These are phyloP conservation scores for Trapa bicornis DNA, from an alignment of 345 rosid genomes.

Conservation along the genomic window DNA sequence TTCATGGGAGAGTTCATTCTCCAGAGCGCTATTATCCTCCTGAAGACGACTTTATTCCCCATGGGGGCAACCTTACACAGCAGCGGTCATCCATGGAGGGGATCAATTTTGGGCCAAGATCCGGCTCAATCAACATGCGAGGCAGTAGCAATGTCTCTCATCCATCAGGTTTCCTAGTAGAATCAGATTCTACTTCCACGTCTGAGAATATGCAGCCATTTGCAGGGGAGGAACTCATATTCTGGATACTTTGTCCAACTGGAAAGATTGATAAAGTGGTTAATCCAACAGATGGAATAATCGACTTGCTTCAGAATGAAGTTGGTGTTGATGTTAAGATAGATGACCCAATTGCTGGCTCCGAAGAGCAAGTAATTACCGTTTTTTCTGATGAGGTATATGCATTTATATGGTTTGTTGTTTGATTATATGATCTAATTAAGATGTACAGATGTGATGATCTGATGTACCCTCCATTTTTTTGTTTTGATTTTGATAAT, in stretches of 20 bases:
- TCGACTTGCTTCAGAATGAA: constrained; percentile 77
- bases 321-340: constrained; percentile 86
- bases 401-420: not conserved
- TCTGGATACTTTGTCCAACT: constrained; percentile 81
- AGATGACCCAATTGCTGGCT: constrained; percentile 65
- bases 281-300: constrained; percentile 68
- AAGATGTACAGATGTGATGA: not conserved
- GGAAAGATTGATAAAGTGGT: constrained; percentile 56
- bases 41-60: constrained; percentile 73
- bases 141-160: constrained; percentile 41
- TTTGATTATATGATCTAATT: not conserved
- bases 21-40: constrained; percentile 36
- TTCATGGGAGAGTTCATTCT: constrained; percentile 65
- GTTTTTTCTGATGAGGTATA: constrained; percentile 91
- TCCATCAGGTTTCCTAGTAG: constrained; percentile 35
- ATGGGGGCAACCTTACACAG: constrained; percentile 32
- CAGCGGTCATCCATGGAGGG: constrained; percentile 42
- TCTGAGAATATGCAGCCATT: constrained; percentile 46
- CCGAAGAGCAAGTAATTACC: constrained; percentile 76
- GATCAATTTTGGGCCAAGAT: constrained; percentile 38
- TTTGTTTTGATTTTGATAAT: constrained; percentile 11
- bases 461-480: constrained; percentile 5
- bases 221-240: constrained; percentile 72
- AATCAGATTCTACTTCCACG: constrained; percentile 30
- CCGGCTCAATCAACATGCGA: constrained; percentile 36